Percentiles rank a stretch among this genome's conserved stretches.
phyloP scores from a whole-genome alignment of 306 rosid species.

The Phaseolus lunatus region DNA sequence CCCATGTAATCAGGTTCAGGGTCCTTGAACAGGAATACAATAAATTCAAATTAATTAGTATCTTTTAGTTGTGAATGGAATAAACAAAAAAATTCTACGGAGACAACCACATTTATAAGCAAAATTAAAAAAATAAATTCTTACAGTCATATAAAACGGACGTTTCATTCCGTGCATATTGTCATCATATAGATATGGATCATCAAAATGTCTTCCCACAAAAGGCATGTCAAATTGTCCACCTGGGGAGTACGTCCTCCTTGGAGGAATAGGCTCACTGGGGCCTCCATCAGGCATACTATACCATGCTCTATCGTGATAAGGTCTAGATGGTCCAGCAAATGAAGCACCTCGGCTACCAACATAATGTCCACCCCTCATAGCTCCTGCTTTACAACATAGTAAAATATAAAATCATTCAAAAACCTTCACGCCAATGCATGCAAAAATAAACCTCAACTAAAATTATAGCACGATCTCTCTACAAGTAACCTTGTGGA shows the following conservation, averaged over 20 bases:
- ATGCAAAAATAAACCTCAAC: slow-evolving; percentile 13
- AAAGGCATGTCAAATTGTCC: slow-evolving; percentile 58
- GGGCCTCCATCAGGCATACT: slow-evolving; percentile 60
- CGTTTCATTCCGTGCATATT: slow-evolving; percentile 70
- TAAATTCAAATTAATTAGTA: slow-evolving; percentile 33
- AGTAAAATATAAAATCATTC: slow-evolving; percentile 23
- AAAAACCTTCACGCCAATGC: slow-evolving; percentile 12
- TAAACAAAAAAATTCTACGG: background rate
- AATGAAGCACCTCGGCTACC: slow-evolving; percentile 51
- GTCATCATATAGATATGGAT: slow-evolving; percentile 59
- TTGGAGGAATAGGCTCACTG: slow-evolving; percentile 58
- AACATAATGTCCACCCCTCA: slow-evolving; percentile 58
- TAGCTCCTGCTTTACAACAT: slow-evolving; percentile 59
- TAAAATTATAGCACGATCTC: slow-evolving; percentile 28
- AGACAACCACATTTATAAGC: background rate
- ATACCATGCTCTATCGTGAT: slow-evolving; percentile 62
- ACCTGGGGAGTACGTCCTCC: slow-evolving; percentile 67
- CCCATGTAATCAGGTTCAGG: slow-evolving; percentile 72
- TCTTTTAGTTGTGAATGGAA: slow-evolving; percentile 11
- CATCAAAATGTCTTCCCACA: slow-evolving; percentile 62
- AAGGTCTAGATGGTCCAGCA: slow-evolving; percentile 63
- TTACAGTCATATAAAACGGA: slow-evolving; percentile 72
- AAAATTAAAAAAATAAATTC: slow-evolving; percentile 29
- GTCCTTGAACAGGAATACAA: slow-evolving; percentile 58
- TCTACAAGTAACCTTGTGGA: slow-evolving; percentile 54